phyloP scores from a whole-genome alignment of 306 rosid species.

The Dalbergia oliveri region DNA sequence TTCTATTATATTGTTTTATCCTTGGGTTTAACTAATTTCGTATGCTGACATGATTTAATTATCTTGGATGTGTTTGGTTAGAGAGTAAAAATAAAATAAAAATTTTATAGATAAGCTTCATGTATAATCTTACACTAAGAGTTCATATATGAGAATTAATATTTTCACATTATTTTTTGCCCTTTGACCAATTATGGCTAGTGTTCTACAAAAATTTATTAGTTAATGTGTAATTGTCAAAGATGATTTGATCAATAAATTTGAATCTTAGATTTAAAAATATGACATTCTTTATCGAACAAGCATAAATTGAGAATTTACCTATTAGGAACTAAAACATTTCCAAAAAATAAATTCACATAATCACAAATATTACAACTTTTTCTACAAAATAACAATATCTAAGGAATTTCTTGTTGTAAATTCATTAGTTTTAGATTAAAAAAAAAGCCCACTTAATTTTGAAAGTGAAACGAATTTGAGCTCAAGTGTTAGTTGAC shows the following conservation, averaged over 20 bases:
- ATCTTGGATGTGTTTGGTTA: too few species aligned
- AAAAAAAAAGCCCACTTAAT: background rate
- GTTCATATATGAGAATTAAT: too few species aligned
- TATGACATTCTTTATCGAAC: background rate
- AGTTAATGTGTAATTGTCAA: too few species aligned
- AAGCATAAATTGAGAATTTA: background rate
- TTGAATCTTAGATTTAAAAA: background rate
- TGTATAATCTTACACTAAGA: too few species aligned
- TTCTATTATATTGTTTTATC: slow-evolving; percentile 16
- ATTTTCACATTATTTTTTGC: too few species aligned
- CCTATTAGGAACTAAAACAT: too few species aligned
- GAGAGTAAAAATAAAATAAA: too few species aligned
- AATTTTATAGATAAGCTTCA: too few species aligned
- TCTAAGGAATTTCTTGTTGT: background rate
- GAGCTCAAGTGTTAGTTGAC: background rate
- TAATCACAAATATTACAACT: background rate
- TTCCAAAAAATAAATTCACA: background rate
- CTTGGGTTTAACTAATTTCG: background rate
- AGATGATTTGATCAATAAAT: background rate
- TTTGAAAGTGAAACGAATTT: background rate
- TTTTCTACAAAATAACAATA: background rate
- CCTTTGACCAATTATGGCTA: too few species aligned
- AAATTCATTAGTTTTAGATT: background rate
- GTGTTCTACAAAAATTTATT: too few species aligned
- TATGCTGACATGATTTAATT: background rate